These are phyloP conservation scores for Epichloe typhina DNA, from an alignment of 2,329 filamentous ascomycete species.

Conservation along the genomic window DNA sequence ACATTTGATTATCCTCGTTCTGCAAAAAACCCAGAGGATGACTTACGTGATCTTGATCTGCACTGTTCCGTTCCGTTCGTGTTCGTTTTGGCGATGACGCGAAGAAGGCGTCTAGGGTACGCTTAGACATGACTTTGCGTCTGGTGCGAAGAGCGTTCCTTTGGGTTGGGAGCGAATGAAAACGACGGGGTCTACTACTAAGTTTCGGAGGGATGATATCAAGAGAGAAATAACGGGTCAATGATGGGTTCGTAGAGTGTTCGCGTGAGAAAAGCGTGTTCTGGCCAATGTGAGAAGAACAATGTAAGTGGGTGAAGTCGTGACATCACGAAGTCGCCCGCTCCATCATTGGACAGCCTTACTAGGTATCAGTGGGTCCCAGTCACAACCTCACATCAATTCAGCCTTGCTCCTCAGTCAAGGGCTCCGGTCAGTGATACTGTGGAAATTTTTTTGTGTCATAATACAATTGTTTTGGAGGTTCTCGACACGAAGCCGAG, in stretches of 20 bases:
- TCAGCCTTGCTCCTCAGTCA: too few species aligned
- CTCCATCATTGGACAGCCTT: neutral
- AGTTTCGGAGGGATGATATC: too few species aligned
- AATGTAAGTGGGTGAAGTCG: neutral
- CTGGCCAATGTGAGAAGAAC: neutral
- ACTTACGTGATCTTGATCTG: constrained; percentile 2
- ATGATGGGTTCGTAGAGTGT: neutral
- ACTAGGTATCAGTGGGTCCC: neutral
- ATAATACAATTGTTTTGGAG: neutral
- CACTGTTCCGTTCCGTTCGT: neutral
- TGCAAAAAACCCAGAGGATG: neutral
- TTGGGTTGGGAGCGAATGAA: too few species aligned
- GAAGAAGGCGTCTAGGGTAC: constrained; percentile 61
- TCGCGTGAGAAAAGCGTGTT: neutral
- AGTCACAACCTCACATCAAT: too few species aligned
- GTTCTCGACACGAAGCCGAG: neutral
- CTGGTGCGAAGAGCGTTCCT: neutral
- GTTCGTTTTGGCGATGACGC: constrained; percentile 13
- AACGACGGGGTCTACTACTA: too few species aligned
- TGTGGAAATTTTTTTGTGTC: neutral
- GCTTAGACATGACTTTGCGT: constrained; percentile 15
- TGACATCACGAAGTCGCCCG: constrained; percentile 3
- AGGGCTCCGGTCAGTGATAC: neutral
- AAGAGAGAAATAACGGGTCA: too few species aligned
- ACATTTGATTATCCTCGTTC: accelerated